Base-by-base conservation (phyloP, 192 early-diverging fungal genomes). In the Jimgerdemannia flammicorona region DNA sequence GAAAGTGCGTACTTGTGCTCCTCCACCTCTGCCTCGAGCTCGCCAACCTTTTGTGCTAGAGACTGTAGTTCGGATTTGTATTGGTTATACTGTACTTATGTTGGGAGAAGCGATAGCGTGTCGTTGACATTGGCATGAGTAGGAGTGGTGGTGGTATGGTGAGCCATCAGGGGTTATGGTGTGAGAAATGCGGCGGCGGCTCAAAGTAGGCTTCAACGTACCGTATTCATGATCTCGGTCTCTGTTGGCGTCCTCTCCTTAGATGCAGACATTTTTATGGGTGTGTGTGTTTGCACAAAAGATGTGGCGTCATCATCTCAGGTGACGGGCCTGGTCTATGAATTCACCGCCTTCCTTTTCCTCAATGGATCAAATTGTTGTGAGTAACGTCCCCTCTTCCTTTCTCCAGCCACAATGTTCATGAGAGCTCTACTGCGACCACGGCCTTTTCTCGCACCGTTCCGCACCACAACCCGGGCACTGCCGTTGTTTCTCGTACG, bases 11-110 rank as follows among this genome's bases (percentile, higher is more conserved):
- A 95, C 94, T 91, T 89, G 88, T 99, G 96, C 82, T 99, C 97
- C 77, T 96, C 96, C 29, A 91, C 84, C 79, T 99, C 95, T 65
- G 90, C 87, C 81, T 99, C 97, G 40, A 99, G 86, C 80, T 98
- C 97, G 20, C 95, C 96, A 73, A 97, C 88, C 86, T 98, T 98
- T 77, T 89, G 87, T 40, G 96, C 95, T 42, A 98, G 84, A 29
- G 85, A 84, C 73, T 93, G 91, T 70, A 98, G 87, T 75, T 98
- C 94, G 54, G 88, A 86, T 90, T 91, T 93, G 86, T 87, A 86
- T 79, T 89, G 83, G 80, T 93, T 92, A 74, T 83, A 83, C 77
- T 82, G 29, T 29, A 29, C 29, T 29, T 29, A 1, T 29, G 29
- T 29, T 29, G 29, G 29, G 29, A 29, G 29, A 29, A 29, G 29